Base-by-base conservation (phyloP, 805 yeast genomes). In the Myxozyma nipponensis region DNA sequence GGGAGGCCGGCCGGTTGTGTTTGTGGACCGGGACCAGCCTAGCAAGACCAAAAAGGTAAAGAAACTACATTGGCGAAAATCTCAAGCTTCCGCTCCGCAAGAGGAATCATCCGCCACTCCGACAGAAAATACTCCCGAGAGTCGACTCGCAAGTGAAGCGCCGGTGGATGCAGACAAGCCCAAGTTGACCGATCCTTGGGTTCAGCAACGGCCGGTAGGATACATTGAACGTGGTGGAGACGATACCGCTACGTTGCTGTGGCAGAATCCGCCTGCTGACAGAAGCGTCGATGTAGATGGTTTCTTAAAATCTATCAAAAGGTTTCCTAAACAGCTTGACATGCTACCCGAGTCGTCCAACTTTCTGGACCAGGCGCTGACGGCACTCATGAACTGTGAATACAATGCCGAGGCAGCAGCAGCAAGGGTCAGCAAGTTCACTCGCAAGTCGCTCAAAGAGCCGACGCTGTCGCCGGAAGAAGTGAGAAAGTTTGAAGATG, bases 221-320 rank as follows among this genome's bases (percentile, higher is more conserved):
- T 88, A 86, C 65, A 70, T 86, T 4, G 95, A 88, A 61, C 75
- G 98, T 61, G 97, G 97, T 1, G 81, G 78, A 2, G 85, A 82
- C 60, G 80, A 76, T 19, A 74, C 77, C 2, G 63, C 71, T n/a
- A 77, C 81, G 0, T 66, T 87, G 4, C 66, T 83, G 60, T 93
- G 96, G 95, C 76, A 74, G 58, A 69, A 72, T 28, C 73, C 75
- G 10, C 49, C 58, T 0, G 50, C 59, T 0, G 63, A 55, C 1
- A 59, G 51, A 4, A 57, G 65, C n/a, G 66, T 69, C 39, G 51
- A 58, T 24, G 66, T 84, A 4, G 86, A 81, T 30, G 61, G 62
- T 3, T 93, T 80, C 61, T 62, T 90, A 17, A 66, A 70, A 4
- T 67, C 68, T 18, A 82, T 90, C 60, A 70, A 68, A 1, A 77